Conservation (phyloP, 257 asterid species). For the Capsicum pubescens region DNA sequence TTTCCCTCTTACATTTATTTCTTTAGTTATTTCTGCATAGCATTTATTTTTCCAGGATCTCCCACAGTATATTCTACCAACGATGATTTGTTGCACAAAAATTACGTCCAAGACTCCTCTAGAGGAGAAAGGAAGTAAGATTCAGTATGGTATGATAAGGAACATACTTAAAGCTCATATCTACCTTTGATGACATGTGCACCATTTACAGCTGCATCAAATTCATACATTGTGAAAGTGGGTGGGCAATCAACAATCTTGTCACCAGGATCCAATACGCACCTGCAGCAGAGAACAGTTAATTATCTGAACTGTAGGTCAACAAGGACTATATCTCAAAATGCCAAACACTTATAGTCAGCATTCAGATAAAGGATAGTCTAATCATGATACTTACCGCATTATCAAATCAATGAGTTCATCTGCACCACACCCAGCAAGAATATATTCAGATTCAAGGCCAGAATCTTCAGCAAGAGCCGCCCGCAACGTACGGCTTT, state of each 20-base stretch:
- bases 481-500: slow-evolving; percentile 88
- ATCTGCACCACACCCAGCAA: slow-evolving; percentile 97
- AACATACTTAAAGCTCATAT: slow-evolving; percentile 6
- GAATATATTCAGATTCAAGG: slow-evolving; percentile 85
- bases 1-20: not conserved
- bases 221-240: slow-evolving; percentile 96
- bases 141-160: slow-evolving; percentile 12
- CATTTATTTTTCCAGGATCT: slow-evolving; percentile 6
- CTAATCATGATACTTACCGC: slow-evolving; percentile 58
- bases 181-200: slow-evolving; percentile 89
- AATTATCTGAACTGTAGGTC: slow-evolving; percentile 5
- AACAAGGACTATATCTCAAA: slow-evolving; percentile 8
- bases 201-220: slow-evolving; percentile 97
- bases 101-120: slow-evolving; percentile 20
- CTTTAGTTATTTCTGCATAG: not conserved
- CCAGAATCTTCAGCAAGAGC: slow-evolving; percentile 97
- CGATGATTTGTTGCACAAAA: slow-evolving; percentile 1
- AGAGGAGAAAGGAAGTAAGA: slow-evolving; percentile 3
- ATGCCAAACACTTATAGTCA: slow-evolving; percentile 7
- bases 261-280: slow-evolving; percentile 93
- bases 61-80: not conserved
- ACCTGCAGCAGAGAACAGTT: slow-evolving; percentile 52
- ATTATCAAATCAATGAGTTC: slow-evolving; percentile 95
- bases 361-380: not conserved
- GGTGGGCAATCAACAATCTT: slow-evolving; percentile 98